Conservation (phyloP, 2,329 filamentous ascomycete genomes). For the Stachybotrys chlorohalonatus region DNA sequence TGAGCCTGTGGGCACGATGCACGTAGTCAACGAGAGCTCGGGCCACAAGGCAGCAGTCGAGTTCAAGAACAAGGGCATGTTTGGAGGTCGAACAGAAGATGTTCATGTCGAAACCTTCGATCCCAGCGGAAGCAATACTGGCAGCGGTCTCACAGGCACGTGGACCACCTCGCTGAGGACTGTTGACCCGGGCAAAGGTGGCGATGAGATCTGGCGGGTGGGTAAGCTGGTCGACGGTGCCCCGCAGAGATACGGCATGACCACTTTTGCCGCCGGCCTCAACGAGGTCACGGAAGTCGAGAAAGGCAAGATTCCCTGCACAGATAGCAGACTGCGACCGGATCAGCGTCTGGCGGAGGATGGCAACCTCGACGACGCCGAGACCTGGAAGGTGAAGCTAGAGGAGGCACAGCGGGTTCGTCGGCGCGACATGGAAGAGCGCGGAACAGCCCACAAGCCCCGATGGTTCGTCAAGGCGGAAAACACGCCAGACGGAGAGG, state of each 20-base stretch:
- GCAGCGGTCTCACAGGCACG: conserved; percentile 65
- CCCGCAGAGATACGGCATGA: conserved; percentile 76
- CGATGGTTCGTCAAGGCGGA: conserved; percentile 75
- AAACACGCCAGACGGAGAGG: conserved; percentile 49
- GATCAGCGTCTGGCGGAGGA: conserved; percentile 82
- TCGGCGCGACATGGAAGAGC: conserved; percentile 65
- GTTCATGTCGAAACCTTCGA: conserved; percentile 69
- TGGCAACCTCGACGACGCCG: conserved; percentile 74
- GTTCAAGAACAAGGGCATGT: conserved; percentile 95
- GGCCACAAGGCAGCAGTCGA: conserved; percentile 78
- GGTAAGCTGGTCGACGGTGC: conserved; percentile 73
- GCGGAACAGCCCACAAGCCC: conserved; percentile 63
- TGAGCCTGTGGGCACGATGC: conserved; percentile 87
- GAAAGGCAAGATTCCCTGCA: conserved; percentile 62
- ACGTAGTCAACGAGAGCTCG: conserved; percentile 72
- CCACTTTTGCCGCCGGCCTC: conserved; percentile 72
- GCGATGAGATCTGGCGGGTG: conserved; percentile 67
- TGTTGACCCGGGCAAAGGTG: conserved; percentile 52
- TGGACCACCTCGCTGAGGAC: conserved; percentile 73
- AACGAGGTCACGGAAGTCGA: conserved; percentile 86
- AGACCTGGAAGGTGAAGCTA: conserved; percentile 70
- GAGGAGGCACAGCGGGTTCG: conserved; percentile 79
- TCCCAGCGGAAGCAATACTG: conserved; percentile 53
- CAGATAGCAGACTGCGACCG: conserved; percentile 74
- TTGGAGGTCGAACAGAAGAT: conserved; percentile 88